Conservation (phyloP, 305 asterid genomes). For the Euphrasia arctica region DNA sequence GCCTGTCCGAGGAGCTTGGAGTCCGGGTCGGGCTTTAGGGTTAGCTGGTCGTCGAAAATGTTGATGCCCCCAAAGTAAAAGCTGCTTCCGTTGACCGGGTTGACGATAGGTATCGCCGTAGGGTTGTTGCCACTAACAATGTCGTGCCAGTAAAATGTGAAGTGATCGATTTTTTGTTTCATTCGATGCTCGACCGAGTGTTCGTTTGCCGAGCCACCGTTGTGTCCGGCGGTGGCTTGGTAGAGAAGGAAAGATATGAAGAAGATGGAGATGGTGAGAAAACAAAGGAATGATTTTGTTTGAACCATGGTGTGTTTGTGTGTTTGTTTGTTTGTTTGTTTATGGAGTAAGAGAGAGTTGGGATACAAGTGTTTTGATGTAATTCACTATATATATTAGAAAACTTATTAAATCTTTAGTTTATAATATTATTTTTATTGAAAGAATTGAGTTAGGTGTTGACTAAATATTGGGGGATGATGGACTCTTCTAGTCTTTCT, state of each 20-base stretch:
- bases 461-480: no score
- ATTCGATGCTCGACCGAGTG: background rate
- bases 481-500: no score
- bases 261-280: constrained; percentile 11
- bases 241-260: background rate
- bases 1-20: constrained; percentile 43
- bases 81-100: constrained; percentile 12
- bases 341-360: no score
- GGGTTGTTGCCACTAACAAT: constrained; percentile 31
- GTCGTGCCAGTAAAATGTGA: constrained; percentile 40
- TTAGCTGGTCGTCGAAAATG: constrained; percentile 30
- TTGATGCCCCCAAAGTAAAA: background rate
- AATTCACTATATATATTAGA: no score
- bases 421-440: no score
- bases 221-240: background rate
- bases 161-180: constrained; percentile 32
- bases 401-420: no score
- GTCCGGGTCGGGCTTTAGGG: constrained; percentile 32
- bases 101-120: constrained; percentile 35
- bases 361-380: no score
- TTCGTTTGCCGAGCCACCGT: constrained; percentile 4
- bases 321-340: no score
- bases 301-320: no score
- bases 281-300: background rate
- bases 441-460: no score